phyloP scores from a whole-genome alignment of 2,329 filamentous ascomycete species.

The Arthrobotrys iridis region DNA sequence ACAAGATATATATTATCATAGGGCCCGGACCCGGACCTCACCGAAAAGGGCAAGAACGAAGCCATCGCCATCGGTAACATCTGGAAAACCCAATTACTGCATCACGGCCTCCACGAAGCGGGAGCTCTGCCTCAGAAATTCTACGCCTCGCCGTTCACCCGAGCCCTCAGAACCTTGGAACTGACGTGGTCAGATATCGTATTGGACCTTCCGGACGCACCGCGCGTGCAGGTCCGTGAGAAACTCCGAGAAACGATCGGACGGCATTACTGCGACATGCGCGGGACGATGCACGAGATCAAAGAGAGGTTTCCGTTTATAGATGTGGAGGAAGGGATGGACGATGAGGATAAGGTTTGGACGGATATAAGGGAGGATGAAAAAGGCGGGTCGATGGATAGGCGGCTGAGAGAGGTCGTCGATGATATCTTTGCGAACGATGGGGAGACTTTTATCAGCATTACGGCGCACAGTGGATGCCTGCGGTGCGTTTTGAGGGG shows the following conservation, averaged over 20 bases:
- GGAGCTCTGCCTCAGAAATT: conserved; percentile 69
- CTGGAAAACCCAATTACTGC: conserved; percentile 67
- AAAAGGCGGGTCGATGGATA: conserved; percentile 66
- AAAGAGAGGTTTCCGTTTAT: conserved; percentile 66
- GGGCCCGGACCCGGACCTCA: conserved; percentile 66
- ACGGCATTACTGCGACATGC: conserved; percentile 73
- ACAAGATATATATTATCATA: background rate
- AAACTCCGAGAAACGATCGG: conserved; percentile 72
- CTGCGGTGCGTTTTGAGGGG: conserved; percentile 54
- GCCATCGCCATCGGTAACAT: conserved; percentile 70
- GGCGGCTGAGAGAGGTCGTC: conserved; percentile 65
- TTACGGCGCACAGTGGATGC: conserved; percentile 70
- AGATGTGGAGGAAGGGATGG: conserved; percentile 70
- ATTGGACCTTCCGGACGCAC: conserved; percentile 66
- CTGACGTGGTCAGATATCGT: conserved; percentile 69
- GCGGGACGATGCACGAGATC: conserved; percentile 66
- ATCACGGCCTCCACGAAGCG: conserved; percentile 65
- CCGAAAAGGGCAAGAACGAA: conserved; percentile 68
- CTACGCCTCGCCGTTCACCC: conserved; percentile 70
- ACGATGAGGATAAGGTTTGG: conserved; percentile 70
- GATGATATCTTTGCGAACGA: conserved; percentile 70
- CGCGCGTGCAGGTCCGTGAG: conserved; percentile 41
- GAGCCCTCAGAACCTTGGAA: conserved; percentile 72
- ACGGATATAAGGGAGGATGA: conserved; percentile 63
- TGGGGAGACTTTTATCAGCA: conserved; percentile 67